Evolutionary conservation across 2,329 filamentous ascomycete species (phyloP).

Genomic region (Cytospora paraplurivora): DNA sequence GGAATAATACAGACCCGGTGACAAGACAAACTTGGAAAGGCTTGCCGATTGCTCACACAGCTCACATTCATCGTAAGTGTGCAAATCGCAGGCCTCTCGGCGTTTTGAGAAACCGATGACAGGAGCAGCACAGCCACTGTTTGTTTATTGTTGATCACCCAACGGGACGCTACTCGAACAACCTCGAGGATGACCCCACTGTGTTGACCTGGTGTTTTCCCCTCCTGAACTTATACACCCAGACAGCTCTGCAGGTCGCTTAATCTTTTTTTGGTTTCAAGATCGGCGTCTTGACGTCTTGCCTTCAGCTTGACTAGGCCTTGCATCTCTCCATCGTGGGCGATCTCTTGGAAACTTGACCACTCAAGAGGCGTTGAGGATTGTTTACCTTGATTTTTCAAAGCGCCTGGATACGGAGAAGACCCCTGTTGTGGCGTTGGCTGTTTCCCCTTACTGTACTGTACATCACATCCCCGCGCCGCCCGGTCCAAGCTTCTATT

Average conservation of each 20-base stretch:
- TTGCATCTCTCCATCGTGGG: slow-evolving; percentile 4
- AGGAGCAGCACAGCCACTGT: not conserved
- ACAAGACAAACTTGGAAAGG: not conserved
- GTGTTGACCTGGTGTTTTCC: not conserved
- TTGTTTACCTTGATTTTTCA: not conserved
- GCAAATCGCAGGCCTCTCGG: slow-evolving; percentile 16
- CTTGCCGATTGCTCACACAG: not conserved
- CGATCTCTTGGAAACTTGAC: slow-evolving; percentile 8
- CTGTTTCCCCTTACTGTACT: not conserved
- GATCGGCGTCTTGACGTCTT: slow-evolving; percentile 8
- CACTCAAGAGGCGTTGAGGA: slow-evolving; percentile 3
- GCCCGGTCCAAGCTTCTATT: slow-evolving; percentile 10
- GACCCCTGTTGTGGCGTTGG: slow-evolving; percentile 18
- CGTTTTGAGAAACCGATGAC: slow-evolving; percentile 7
- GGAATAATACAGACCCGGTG: not conserved
- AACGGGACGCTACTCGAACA: not conserved
- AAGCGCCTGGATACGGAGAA: slow-evolving; percentile 1
- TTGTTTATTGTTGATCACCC: not conserved
- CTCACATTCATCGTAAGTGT: not conserved
- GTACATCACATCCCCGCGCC: not conserved
- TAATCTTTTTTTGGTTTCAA: slow-evolving; percentile 11
- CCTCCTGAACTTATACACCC: not conserved
- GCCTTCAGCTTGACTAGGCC: slow-evolving; percentile 3
- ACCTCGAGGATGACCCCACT: not conserved
- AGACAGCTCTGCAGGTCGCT: not conserved